Evolutionary conservation across 1,284 basidiomycete genomes (phyloP), one percentile per base, ranked within the genome.

Genomic region (Tylopilus sp.): DNA sequence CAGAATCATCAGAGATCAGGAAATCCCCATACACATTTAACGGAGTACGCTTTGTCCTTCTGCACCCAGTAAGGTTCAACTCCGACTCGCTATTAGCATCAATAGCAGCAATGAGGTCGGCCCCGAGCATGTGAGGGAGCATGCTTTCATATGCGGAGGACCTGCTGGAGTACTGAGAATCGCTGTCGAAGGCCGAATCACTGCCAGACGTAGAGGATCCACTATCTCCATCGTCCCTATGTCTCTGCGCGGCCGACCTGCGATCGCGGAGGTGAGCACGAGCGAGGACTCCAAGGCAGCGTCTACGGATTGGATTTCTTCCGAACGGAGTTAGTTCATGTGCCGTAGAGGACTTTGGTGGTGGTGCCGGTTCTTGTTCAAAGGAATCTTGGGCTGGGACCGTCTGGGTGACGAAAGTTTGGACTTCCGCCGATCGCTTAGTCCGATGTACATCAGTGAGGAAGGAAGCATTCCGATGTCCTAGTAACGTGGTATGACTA

Each of bases 1-100:
- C 35, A 31, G 61, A 66, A 43, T 53, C 50, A 14, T 60, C 60
- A 0, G 60, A 60, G 39, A 42, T 20, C 21, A 63, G 30, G 31
- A 49, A 34, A 18, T 59, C 51, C 15, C 46, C 46, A 20, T 52
- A 47, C 15, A 33, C 14, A 39, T 51, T 42, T 8, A 48, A 39
- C 14, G 52, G 44, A 2, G 37, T 7, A 20, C 2, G 12, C 4
- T 7, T 37, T 6, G 37, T 40, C 42, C 39, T 52, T 44, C 33
- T 28, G 26, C 38, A 7, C 26, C 20, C 38, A 28, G 26, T 26
- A 28, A 63, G 47, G 31, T 62, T 57, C 8, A 62, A 33, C 11
- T 31, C 64, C 1, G 61, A 58, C 35, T 65, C 64, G 49, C 60
- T 65, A 17, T 66, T 65, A 29, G 64, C 58, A 39, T 62, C 57